These are phyloP conservation scores for Rhizopogon vesiculosus DNA, from an alignment of 768 basidiomycete genomes.

Conservation along the genomic window DNA sequence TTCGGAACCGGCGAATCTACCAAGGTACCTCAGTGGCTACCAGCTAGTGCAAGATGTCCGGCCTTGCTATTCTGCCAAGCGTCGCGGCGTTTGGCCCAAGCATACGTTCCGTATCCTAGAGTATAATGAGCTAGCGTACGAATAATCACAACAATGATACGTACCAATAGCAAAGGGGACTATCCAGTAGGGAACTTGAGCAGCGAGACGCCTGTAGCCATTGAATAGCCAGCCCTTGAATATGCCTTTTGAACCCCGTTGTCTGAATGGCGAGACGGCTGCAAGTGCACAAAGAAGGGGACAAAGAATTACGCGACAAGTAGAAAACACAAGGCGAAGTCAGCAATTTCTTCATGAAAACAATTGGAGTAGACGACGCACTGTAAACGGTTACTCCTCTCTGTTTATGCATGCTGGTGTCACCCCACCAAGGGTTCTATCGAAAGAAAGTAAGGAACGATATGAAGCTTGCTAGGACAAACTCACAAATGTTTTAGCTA, in stretches of 20 bases:
- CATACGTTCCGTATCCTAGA: constrained; percentile 72
- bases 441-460: neutral
- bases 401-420: constrained; percentile 59
- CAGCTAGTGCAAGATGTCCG: constrained; percentile 58
- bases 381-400: constrained; percentile 80
- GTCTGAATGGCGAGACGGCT: constrained; percentile 85
- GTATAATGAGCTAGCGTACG: neutral
- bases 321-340: neutral
- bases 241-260: constrained; percentile 67
- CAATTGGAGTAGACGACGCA: constrained; percentile 37
- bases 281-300: neutral
- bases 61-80: constrained; percentile 74
- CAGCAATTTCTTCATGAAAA: neutral
- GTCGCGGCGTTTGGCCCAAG: constrained; percentile 72
- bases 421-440: constrained; percentile 92
- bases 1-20: neutral
- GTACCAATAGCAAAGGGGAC: constrained; percentile 74
- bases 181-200: constrained; percentile 73
- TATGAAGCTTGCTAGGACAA: neutral
- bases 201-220: constrained; percentile 72
- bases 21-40: constrained; percentile 3
- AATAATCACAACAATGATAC: constrained; percentile 24
- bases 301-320: neutral
- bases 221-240: constrained; percentile 80
- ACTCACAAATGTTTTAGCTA: constrained; percentile 84